Conservation (phyloP, 768 basidiomycete genomes). For the Amanita muscaria region DNA sequence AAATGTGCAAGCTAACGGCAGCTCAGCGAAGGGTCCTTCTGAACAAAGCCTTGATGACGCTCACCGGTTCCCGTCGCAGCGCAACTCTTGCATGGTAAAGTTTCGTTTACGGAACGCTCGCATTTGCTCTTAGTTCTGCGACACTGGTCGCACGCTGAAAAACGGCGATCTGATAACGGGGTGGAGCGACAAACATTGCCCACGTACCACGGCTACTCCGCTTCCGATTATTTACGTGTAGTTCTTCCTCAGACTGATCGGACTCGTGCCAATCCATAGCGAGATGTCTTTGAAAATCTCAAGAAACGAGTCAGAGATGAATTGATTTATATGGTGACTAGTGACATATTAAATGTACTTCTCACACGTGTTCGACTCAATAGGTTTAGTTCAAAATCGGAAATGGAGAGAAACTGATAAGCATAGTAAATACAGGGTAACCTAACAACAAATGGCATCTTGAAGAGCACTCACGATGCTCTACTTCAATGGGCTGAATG, state of each 20-base stretch:
- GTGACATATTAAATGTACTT: too few relatives aligned
- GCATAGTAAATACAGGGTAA: too few relatives aligned
- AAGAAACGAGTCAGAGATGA: too few relatives aligned
- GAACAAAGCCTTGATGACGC: constrained; percentile 12
- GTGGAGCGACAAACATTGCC: not conserved
- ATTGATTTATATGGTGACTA: too few relatives aligned
- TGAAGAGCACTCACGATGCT: not conserved
- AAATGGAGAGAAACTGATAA: too few relatives aligned
- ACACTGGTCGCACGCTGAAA: constrained; percentile 76
- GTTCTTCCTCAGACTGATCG: constrained; percentile 53
- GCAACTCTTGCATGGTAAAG: constrained; percentile 55
- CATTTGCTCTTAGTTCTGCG: constrained; percentile 86
- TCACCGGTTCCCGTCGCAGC: constrained; percentile 45
- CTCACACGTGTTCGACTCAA: too few relatives aligned
- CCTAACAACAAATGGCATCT: too few relatives aligned
- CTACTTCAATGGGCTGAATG: constrained; percentile 82
- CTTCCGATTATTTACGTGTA: constrained; percentile 30
- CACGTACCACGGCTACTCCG: constrained; percentile 53
- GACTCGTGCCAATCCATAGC: constrained; percentile 52
- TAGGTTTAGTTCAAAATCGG: too few relatives aligned
- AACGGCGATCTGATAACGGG: constrained; percentile 6
- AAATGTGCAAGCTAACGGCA: constrained; percentile 51
- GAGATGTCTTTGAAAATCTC: not conserved
- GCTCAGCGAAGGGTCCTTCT: constrained; percentile 8
- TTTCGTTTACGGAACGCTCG: constrained; percentile 43